These are phyloP conservation scores for Penicillium flavigenum DNA, from an alignment of 495 filamentous ascomycete species.

Conservation along the genomic window DNA sequence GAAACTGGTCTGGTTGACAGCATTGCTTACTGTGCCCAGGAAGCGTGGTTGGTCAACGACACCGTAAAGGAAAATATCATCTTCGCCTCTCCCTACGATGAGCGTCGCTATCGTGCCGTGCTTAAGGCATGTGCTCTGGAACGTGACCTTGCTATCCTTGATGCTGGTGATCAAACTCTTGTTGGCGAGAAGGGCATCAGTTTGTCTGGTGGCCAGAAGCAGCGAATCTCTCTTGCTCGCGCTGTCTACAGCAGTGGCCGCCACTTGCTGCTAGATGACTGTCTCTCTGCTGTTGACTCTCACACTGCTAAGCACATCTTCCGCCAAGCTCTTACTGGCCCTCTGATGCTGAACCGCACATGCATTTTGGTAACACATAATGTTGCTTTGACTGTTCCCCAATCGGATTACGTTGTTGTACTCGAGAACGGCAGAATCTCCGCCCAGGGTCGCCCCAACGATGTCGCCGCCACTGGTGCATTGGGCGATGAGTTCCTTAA, in stretches of 20 bases:
- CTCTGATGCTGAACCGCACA: constrained; percentile 82
- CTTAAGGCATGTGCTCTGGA: constrained; percentile 91
- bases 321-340: constrained; percentile 83
- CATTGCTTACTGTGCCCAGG: constrained; percentile 95
- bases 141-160: constrained; percentile 88
- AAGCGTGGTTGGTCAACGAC: constrained; percentile 96
- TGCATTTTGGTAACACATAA: constrained; percentile 99
- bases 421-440: constrained; percentile 83
- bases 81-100: constrained; percentile 81
- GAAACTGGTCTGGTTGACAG: constrained; percentile 87
- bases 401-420: constrained; percentile 74
- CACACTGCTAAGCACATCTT: constrained; percentile 99
- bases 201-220: constrained; percentile 95
- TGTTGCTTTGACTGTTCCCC: constrained; percentile 75
- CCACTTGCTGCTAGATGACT: constrained; percentile 92
- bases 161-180: constrained; percentile 87
- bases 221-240: constrained; percentile 91
- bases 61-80: constrained; percentile 96
- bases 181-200: constrained; percentile 98
- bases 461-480: constrained; percentile 78
- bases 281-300: constrained; percentile 96
- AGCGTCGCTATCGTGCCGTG: constrained; percentile 82
- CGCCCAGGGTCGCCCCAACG: constrained; percentile 70
- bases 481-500: constrained; percentile 81
- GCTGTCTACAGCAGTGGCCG: constrained; percentile 90